A percentile compares a stretch with the other conserved stretches of the same genome.
Evolutionary conservation across 106 monocot genomes (phyloP).

Genomic region (Dioscorea alata): DNA sequence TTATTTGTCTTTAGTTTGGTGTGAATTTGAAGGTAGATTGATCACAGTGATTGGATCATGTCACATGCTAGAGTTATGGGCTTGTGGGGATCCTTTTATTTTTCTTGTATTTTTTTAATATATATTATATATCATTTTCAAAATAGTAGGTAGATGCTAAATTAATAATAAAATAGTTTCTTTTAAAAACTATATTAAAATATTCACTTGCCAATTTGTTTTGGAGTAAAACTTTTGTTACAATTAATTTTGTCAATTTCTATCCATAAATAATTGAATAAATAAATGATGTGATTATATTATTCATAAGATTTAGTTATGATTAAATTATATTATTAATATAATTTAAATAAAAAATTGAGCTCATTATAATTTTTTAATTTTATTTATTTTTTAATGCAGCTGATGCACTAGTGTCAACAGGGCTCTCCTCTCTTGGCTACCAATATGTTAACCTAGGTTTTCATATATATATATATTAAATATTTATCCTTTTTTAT

Average conservation of each 20-base stretch:
- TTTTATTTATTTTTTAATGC: slow-evolving; percentile 10
- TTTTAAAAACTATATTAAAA: too few species aligned
- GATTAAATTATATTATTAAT: neutral
- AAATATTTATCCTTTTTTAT: neutral
- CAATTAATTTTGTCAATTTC: neutral
- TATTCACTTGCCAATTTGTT: too few species aligned
- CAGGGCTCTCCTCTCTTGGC: slow-evolving; percentile 47
- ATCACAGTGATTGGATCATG: too few species aligned
- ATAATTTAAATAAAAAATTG: neutral
- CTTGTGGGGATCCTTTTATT: too few species aligned
- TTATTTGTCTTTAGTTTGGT: too few species aligned
- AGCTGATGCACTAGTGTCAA: slow-evolving; percentile 74
- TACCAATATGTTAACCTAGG: slow-evolving; percentile 71
- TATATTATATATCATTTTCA: too few species aligned
- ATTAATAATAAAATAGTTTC: too few species aligned
- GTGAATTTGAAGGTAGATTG: too few species aligned
- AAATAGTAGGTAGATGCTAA: too few species aligned
- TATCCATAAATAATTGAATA: neutral
- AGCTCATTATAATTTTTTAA: neutral
- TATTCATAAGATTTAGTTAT: neutral
- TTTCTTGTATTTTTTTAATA: too few species aligned
- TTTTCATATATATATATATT: slow-evolving; percentile 5
- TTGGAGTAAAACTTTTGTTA: too few species aligned
- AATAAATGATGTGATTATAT: neutral
- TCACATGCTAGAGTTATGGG: too few species aligned